Base-by-base conservation (phyloP, 2,329 filamentous ascomycete genomes). In the Xylaria sp. region DNA sequence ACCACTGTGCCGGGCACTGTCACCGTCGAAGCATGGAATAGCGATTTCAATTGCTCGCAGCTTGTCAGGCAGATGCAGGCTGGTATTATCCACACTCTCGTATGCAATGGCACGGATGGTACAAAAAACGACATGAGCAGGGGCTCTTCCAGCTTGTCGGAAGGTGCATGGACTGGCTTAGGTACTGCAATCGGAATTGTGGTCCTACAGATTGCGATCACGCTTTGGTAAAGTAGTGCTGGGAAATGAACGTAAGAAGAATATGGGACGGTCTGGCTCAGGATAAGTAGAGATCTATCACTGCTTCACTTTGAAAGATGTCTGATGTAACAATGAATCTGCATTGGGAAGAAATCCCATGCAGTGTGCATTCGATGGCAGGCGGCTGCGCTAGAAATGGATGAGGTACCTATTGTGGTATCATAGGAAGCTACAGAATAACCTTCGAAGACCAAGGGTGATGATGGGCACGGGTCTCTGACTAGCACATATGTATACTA, bases 41-140 rank as follows among this genome's bases (percentile, higher is more conserved):
- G 23, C 59, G 59, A 62, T 11, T 62, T 62, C 59, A 44, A 63
- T 38, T 56, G 49, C 6, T 48, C 60, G 4, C 38, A 63, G n/a
- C 59, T 62, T 9, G 23, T 62, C 3, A n/a, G 6, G 6, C 59
- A 62, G 36, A 17, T 28, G 20, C 46, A 26, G 20, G 59, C 20
- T 40, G 36, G 59, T 7, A 42, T 62, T 20, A 62, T 62, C 17
- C 33, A 38, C 1, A 20, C 54, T 31, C 38, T 63, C 3, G 26
- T 46, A 26, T 63, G 60, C 49, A 63, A 56, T 15, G 49, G 60
- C 17, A 63, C 49, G 15, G 60, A 46, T n/a, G 40, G 42, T 20
- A 44, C 38, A 5, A 4, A 33, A 6, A 7, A 10, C 26, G 28
- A 44, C 15, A 33, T 1, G 23, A 20, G 17, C 23, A 26, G 7